Conservation (phyloP, 139 green algal genomes). For the Chlorokybus atmophyticus region DNA sequence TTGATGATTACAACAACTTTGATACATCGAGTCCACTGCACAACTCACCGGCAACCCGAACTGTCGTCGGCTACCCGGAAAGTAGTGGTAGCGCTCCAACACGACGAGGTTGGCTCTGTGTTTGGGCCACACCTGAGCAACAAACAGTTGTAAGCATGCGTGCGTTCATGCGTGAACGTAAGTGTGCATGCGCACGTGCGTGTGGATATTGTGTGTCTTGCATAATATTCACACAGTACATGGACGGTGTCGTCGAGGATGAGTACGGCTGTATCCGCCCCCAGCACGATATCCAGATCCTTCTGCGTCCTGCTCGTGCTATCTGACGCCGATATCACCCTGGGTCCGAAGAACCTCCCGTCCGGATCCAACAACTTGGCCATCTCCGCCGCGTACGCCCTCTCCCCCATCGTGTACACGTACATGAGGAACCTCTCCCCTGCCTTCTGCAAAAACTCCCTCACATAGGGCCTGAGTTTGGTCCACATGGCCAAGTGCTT, state of each 20-base stretch:
- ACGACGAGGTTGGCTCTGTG: conserved; percentile 68
- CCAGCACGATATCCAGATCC: conserved; percentile 77
- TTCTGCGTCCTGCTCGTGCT: conserved; percentile 40
- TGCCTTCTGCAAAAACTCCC: conserved; percentile 30
- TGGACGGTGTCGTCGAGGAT: conserved; percentile 89
- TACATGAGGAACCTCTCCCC: conserved; percentile 57
- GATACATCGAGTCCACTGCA: too few species aligned
- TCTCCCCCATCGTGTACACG: conserved; percentile 94
- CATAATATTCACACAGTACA: too few species aligned
- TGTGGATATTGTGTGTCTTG: too few species aligned
- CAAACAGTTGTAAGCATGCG: too few species aligned
- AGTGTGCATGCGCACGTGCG: neutral
- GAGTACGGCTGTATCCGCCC: conserved; percentile 44
- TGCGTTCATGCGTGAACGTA: too few species aligned
- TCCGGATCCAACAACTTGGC: conserved; percentile 56
- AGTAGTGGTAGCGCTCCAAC: conserved; percentile 78
- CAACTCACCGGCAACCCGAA: conserved; percentile 13
- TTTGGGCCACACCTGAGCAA: conserved; percentile 67
- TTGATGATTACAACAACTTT: too few species aligned
- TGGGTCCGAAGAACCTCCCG: conserved; percentile 36
- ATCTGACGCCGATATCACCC: conserved; percentile 38
- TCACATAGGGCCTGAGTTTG: conserved; percentile 70
- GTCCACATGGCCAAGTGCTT: conserved; percentile 73
- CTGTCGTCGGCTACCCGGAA: conserved; percentile 43
- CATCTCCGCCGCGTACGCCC: conserved; percentile 73